Evolutionary conservation across 2,329 filamentous ascomycete species (phyloP), one percentile per base, ranked within the genome.

Genomic region (Diaporthe vexans): DNA sequence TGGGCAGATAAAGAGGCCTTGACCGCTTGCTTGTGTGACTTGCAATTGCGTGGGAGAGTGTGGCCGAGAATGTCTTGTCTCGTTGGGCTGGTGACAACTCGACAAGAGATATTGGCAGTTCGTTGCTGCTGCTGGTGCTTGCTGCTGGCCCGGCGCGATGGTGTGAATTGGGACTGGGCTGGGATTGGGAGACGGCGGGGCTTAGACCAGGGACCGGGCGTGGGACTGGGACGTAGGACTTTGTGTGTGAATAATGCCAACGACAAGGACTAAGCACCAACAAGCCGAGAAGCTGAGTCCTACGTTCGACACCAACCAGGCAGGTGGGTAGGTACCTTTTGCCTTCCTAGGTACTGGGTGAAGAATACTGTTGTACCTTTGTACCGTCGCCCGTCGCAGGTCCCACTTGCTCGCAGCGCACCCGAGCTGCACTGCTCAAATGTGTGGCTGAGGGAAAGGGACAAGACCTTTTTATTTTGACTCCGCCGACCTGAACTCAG

Each of bases 221-320:
- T 10, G 40, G 40, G 33, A 29, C 40, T 59, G 56, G 67, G 46
- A 26, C 69, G 69, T 72, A 72, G 69, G 69, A 72, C 69, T 72
- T 63, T 54, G 57, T 24, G 58, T 65, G 59, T 48, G 40, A 52
- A 67, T 67, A 67, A 67, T 67, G 46, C 63, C 29, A 67, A 67
- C 43, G 46, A 67, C 61, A 52, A 67, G 63, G 63, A 67, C 56
- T 40, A 63, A 52, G 57, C 57, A 72, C 69, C 69, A 72, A 72
- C 69, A 54, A 24, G 26, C 69, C 69, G 35, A 61, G n/a, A 52
- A 68, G 69, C 69, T 54, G 69, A 72, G 69, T 72, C 69, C 69
- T 72, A 63, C 58, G 58, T 24, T 19, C 35, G 17, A n/a, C 43
- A 37, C 61, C 69, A 71, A 61, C 69, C 37, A 13, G 10, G 37